Base-by-base conservation (phyloP, 2,329 filamentous ascomycete species). In the Cylindrodendrum hubeiense region DNA sequence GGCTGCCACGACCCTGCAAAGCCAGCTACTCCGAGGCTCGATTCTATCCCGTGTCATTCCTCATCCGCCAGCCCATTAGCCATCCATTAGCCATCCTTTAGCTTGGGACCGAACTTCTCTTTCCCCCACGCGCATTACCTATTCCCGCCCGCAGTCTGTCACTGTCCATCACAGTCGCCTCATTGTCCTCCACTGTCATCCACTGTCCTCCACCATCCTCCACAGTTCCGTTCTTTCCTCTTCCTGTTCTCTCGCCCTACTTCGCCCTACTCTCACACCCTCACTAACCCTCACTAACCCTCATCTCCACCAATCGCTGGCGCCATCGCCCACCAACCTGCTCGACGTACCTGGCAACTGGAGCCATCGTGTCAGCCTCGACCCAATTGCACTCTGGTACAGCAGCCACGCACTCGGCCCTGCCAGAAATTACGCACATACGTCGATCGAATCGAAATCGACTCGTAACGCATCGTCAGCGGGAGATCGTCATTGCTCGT, bases 401-500 rank as follows among this genome's bases (percentile, higher is more conserved):
- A 43, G 28, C 49, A 58, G 56, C 63, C 58, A 60, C 53, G 39
- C 30, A 37, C 17, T 41, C 37, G 54, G 54, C 43, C 9, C 64
- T 63, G 46, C 44, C 51, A 60, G 51, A 37, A 63, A 63, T 66
- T 46, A 63, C 64, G 33, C 57, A 67, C 62, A 62, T 65, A 60
- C 49, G 54, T 50, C 57, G 57, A 71, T 71, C 67, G 56, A 60
- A 67, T 67, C 63, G 65, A 53, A 63, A 71, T 68, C 68, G 65
- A 52, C 49, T 68, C 53, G 64, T 50, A 60, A 34, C 53, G 50
- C 60, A 63, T 71, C 67, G 66, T 67, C 66, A 70, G 65, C 70
- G 70, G 70, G 70, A 72, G 70, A 72, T 72, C 70, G 70, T 64
- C 70, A 47, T 60, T 61, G 65, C 54, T 65, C 46, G 53, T 15